Percentiles rank a stretch among this genome's conserved stretches.
Conservation (phyloP, 306 rosid species). For the Herpetospermum pedunculosum region DNA sequence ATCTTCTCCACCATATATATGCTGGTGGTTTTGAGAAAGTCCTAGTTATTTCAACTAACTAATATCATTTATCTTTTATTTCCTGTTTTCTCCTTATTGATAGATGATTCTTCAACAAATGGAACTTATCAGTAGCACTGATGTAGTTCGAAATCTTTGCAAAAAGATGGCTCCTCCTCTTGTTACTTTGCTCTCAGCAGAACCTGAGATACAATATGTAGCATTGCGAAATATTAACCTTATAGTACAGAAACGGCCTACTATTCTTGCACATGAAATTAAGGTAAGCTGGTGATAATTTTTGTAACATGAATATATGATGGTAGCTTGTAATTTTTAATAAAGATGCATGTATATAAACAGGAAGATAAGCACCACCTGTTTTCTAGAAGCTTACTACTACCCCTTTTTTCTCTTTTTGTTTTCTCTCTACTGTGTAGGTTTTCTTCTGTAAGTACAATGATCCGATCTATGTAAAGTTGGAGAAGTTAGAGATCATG, state of each 20-base stretch:
- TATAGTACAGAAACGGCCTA: slow-evolving; percentile 94
- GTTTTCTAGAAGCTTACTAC: neutral
- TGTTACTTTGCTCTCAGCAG: slow-evolving; percentile 93
- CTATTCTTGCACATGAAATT: slow-evolving; percentile 99
- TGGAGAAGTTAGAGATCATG: slow-evolving; percentile 98
- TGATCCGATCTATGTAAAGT: slow-evolving; percentile 96
- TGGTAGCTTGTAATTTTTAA: slow-evolving; percentile 3
- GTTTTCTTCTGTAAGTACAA: slow-evolving; percentile 99
- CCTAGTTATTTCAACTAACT: neutral
- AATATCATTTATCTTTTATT: neutral
- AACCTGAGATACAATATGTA: slow-evolving; percentile 99
- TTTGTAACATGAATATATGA: slow-evolving; percentile 1
- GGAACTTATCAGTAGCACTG: slow-evolving; percentile 96
- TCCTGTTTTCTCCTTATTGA: slow-evolving; percentile 20
- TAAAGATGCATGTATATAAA: neutral
- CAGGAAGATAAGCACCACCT: neutral
- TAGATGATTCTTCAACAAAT: slow-evolving; percentile 99
- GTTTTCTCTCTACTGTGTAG: slow-evolving; percentile 23
- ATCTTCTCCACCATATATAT: slow-evolving; percentile 10
- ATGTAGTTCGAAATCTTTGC: slow-evolving; percentile 95
- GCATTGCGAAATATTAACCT: slow-evolving; percentile 95
- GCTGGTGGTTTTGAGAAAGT: neutral
- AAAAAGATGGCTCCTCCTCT: slow-evolving; percentile 99
- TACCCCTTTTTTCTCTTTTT: neutral
- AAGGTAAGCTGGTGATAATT: slow-evolving; percentile 44